phyloP scores from a whole-genome alignment of 768 basidiomycete genomes.

The Mycena metata region DNA sequence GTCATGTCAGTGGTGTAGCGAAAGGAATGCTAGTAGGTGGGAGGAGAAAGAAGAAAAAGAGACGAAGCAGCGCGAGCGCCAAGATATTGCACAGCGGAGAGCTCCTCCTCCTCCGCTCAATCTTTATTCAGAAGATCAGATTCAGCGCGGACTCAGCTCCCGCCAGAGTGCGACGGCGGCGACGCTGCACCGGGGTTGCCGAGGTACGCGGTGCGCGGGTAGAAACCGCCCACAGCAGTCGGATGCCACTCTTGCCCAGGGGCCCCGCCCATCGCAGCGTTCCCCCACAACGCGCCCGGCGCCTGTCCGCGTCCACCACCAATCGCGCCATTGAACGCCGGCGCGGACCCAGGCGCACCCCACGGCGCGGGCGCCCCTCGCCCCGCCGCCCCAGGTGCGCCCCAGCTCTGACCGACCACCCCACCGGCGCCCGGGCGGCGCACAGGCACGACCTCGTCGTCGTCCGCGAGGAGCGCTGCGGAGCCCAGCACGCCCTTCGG shows the following conservation, averaged over 20 bases:
- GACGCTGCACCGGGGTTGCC: slow-evolving; percentile 64
- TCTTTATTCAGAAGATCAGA: slow-evolving; percentile 8
- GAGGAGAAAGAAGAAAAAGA: background rate
- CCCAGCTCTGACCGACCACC: slow-evolving; percentile 65
- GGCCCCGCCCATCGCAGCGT: slow-evolving; percentile 45
- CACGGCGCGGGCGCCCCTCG: slow-evolving; percentile 60
- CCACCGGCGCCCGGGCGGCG: slow-evolving; percentile 62
- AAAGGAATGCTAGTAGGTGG: slow-evolving; percentile 32
- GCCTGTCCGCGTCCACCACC: slow-evolving; percentile 51
- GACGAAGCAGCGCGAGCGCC: background rate
- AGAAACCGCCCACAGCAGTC: slow-evolving; percentile 54
- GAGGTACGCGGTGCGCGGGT: slow-evolving; percentile 59
- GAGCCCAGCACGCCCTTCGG: slow-evolving; percentile 82
- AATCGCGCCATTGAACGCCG: slow-evolving; percentile 40
- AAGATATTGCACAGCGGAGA: slow-evolving; percentile 21
- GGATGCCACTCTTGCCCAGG: slow-evolving; percentile 64
- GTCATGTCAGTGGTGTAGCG: slow-evolving; percentile 37
- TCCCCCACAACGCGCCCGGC: slow-evolving; percentile 58
- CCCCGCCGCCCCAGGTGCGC: slow-evolving; percentile 61
- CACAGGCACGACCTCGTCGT: slow-evolving; percentile 78
- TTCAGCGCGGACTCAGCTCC: slow-evolving; percentile 30
- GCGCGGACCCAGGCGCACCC: slow-evolving; percentile 57
- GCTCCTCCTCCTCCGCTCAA: slow-evolving; percentile 1
- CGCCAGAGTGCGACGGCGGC: slow-evolving; percentile 60
- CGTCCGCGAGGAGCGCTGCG: slow-evolving; percentile 82